A percentile compares a stretch with the other conserved stretches of the same genome.
These are phyloP conservation scores for Aspergillus vadensis DNA, from an alignment of 2,329 filamentous ascomycete species.

Conservation along the genomic window DNA sequence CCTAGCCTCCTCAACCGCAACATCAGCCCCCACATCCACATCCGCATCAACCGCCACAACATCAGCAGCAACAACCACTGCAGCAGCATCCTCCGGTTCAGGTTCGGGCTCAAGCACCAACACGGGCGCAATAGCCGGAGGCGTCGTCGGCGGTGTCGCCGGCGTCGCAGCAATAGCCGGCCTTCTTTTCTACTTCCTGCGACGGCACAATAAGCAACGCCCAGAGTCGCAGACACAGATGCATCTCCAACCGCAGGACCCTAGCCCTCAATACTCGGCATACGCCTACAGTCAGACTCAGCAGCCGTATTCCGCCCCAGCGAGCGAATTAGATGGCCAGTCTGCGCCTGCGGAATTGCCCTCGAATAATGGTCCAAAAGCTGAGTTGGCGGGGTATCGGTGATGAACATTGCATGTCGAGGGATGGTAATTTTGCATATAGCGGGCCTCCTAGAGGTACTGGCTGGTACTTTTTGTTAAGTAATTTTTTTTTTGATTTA, in stretches of 20 bases:
- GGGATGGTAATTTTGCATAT: too few species aligned
- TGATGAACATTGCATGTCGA: too few species aligned
- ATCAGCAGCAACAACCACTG: not conserved
- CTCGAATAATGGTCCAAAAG: not conserved
- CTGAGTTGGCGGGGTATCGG: not conserved
- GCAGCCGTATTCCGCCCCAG: not conserved
- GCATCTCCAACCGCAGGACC: not conserved
- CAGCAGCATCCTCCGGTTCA: not conserved
- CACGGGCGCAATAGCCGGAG: constrained; percentile 6
- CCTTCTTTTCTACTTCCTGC: not conserved
- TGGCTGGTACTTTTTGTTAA: too few species aligned
- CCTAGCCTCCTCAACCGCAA: not conserved
- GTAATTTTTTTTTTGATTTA: too few species aligned
- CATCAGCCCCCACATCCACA: not conserved
- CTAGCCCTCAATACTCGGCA: not conserved
- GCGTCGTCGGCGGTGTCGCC: constrained; percentile 1
- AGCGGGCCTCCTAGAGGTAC: too few species aligned
- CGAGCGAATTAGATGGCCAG: not conserved
- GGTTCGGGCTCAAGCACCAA: not conserved
- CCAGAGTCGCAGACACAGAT: not conserved
- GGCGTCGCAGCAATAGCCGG: not conserved
- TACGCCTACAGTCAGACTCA: not conserved
- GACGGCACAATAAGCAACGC: not conserved
- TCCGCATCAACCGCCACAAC: not conserved
- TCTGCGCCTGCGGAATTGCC: not conserved